Evolutionary conservation across 306 rosid species (phyloP).

Genomic region (Senna tora): DNA sequence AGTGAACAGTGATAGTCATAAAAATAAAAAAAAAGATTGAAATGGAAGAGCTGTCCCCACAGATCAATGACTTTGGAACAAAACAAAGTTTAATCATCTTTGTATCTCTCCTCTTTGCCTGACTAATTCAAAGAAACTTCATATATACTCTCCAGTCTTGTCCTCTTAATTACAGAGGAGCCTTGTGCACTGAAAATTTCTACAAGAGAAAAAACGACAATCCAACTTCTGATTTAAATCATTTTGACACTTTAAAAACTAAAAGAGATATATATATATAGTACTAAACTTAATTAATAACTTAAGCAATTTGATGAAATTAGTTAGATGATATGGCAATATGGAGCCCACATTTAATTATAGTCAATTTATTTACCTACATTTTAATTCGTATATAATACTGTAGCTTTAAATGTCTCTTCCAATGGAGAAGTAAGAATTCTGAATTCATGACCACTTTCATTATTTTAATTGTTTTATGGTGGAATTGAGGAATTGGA

Average conservation of each 20-base stretch:
- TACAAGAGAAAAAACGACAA: neutral
- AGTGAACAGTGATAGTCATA: no score
- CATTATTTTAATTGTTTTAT: neutral
- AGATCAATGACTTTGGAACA: neutral
- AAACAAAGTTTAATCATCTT: neutral
- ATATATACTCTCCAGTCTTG: no score
- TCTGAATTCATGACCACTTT: no score
- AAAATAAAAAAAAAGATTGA: neutral
- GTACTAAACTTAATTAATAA: neutral
- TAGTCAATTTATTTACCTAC: conserved; percentile 1
- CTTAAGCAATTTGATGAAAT: neutral
- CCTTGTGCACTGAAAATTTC: no score
- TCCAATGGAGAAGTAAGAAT: neutral
- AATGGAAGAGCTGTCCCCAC: conserved; percentile 14
- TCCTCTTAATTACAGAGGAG: neutral
- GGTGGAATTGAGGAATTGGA: neutral
- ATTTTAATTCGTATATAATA: neutral
- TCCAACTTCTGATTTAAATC: neutral
- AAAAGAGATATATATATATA: neutral
- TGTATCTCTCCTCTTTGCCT: no score
- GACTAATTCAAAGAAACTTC: no score
- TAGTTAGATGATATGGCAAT: neutral
- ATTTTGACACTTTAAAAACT: neutral
- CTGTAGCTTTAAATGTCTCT: neutral
- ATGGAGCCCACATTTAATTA: neutral